These are phyloP conservation scores for Acer yangbiense DNA, from an alignment of 345 rosid genomes.

Conservation along the genomic window DNA sequence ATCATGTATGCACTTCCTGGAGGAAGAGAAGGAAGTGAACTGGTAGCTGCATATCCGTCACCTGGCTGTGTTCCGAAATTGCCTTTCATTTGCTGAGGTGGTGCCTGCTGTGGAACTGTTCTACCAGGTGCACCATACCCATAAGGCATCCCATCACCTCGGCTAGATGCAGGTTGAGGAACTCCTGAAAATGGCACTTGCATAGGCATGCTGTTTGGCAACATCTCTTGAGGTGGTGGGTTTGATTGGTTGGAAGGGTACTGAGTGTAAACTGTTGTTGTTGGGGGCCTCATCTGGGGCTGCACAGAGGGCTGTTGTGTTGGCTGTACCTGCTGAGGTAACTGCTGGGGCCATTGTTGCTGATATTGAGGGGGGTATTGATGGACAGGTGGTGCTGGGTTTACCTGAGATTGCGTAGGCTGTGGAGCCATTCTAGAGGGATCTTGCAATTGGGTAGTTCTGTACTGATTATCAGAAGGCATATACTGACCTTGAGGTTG, in stretches of 20 bases:
- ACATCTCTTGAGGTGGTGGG: conserved; percentile 57
- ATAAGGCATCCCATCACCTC: conserved; percentile 57
- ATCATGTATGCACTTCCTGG: conserved; percentile 69
- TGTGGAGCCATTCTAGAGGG: conserved; percentile 63
- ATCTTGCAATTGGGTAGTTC: conserved; percentile 65
- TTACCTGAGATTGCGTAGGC: conserved; percentile 55
- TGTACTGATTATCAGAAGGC: conserved; percentile 65
- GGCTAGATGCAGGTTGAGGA: conserved; percentile 68
- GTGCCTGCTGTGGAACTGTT: conserved; percentile 61
- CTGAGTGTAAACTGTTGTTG: conserved; percentile 60
- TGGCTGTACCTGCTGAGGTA: conserved; percentile 50
- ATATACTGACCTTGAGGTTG: conserved; percentile 57
- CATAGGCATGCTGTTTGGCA: conserved; percentile 72
- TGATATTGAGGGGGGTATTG: conserved; percentile 69
- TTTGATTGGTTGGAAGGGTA: conserved; percentile 65
- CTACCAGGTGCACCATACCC: conserved; percentile 68
- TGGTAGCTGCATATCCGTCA: conserved; percentile 66
- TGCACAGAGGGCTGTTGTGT: conserved; percentile 57
- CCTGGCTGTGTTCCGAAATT: conserved; percentile 53
- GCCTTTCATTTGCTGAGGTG: conserved; percentile 70
- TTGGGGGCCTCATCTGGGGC: conserved; percentile 65
- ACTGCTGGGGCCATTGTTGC: conserved; percentile 75
- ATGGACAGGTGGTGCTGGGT: conserved; percentile 44
- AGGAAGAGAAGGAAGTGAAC: conserved; percentile 55
- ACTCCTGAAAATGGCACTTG: conserved; percentile 69